Percentiles rank a stretch among this genome's conserved stretches.
phyloP scores from a whole-genome alignment of 2,329 filamentous ascomycete species.

The Hypoxylon sp. region DNA sequence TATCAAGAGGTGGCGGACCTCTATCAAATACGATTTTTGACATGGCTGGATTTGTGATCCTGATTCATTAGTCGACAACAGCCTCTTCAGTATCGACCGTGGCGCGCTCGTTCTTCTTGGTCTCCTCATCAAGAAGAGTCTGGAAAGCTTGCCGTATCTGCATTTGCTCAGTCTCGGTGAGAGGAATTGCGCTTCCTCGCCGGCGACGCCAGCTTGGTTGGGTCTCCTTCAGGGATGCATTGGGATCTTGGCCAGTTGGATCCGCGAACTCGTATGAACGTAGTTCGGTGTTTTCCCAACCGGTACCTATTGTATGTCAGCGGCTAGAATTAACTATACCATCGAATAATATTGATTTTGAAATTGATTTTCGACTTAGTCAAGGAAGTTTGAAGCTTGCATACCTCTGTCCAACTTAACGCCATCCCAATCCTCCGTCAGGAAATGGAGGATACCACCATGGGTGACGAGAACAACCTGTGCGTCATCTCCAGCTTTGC shows the following conservation, averaged over 20 bases:
- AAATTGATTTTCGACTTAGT: background rate
- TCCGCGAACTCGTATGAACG: conserved; percentile 77
- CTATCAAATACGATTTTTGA: background rate
- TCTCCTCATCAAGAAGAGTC: conserved; percentile 53
- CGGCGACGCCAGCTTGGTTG: conserved; percentile 64
- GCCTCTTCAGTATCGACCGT: conserved; percentile 18
- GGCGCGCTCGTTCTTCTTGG: conserved; percentile 4
- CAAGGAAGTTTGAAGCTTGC: conserved; percentile 40
- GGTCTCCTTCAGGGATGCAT: conserved; percentile 66
- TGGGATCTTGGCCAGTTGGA: conserved; percentile 63
- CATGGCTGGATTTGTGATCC: background rate
- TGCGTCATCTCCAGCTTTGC: conserved; percentile 63
- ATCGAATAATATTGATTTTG: background rate
- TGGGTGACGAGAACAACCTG: conserved; percentile 85
- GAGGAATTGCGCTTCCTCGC: conserved; percentile 58
- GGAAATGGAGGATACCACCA: conserved; percentile 86
- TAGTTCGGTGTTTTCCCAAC: conserved; percentile 81
- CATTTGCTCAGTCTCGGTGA: conserved; percentile 63
- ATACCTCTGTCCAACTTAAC: conserved; percentile 61
- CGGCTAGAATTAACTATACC: conserved; percentile 14
- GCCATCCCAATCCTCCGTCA: conserved; percentile 85
- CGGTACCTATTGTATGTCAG: conserved; percentile 69
- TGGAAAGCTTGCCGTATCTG: conserved; percentile 61
- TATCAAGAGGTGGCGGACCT: background rate
- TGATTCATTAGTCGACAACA: conserved; percentile 19